Evolutionary conservation across 2,329 filamentous ascomycete species (phyloP).

Genomic region (Alternaria novae-zelandiae): DNA sequence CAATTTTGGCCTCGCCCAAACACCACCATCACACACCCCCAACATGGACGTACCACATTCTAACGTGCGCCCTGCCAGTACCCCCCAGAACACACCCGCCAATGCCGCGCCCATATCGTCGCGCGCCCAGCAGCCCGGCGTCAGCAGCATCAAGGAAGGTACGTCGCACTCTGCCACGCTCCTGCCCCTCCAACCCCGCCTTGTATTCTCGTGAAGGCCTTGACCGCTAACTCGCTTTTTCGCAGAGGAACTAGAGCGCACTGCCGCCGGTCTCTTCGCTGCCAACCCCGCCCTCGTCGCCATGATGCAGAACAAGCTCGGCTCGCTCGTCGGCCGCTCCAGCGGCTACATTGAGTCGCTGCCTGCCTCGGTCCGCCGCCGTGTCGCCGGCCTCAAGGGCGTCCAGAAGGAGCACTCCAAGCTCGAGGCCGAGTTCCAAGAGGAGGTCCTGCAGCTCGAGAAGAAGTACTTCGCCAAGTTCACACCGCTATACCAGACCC

Average conservation of each 20-base stretch:
- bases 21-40: conserved; percentile 22
- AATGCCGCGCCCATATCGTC: conserved; percentile 97
- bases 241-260: conserved; percentile 87
- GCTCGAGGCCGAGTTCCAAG: conserved; percentile 97
- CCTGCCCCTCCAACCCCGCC: conserved; percentile 41
- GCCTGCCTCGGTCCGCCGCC: conserved; percentile 84
- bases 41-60: conserved; percentile 42
- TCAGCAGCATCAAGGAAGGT: conserved; percentile 98
- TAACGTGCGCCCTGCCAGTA: conserved; percentile 63
- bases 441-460: conserved; percentile 96
- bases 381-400: conserved; percentile 93
- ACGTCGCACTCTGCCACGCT: conserved; percentile 38
- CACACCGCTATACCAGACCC: conserved; percentile 95
- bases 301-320: conserved; percentile 97
- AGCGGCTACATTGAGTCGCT: conserved; percentile 98
- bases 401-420: conserved; percentile 99
- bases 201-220: conserved; percentile 23
- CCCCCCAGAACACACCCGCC: conserved; percentile 96
- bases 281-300: conserved; percentile 93
- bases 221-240: conserved; percentile 48
- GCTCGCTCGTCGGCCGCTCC: conserved; percentile 88
- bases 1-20: conserved; percentile 25
- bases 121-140: conserved; percentile 91
- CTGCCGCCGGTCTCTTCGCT: conserved; percentile 91
- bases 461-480: conserved; percentile 99